Evolutionary conservation across 2,329 filamentous ascomycete species (phyloP).

Genomic region (Fusarium sp.): DNA sequence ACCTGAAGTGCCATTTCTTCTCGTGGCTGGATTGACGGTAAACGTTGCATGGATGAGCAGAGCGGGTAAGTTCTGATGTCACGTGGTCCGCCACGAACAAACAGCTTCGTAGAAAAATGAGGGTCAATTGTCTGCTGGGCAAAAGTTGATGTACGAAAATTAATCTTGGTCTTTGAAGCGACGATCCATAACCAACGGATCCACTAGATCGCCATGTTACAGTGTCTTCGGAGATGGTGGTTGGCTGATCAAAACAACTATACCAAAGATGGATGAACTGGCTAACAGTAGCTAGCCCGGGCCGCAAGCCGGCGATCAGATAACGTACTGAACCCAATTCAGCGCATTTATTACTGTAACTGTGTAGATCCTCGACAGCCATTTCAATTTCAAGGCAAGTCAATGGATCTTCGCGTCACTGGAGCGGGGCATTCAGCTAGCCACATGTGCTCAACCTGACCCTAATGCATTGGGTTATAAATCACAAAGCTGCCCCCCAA

Average conservation of each 20-base stretch:
- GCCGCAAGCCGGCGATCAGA: neutral
- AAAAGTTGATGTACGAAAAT: neutral
- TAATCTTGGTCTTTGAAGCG: accelerated
- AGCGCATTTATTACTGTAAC: neutral
- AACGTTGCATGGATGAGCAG: accelerated
- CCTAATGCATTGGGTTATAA: neutral
- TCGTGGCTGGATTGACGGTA: accelerated
- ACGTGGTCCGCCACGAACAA: neutral
- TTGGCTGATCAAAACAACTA: accelerated
- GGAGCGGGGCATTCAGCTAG: neutral
- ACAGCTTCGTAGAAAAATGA: neutral
- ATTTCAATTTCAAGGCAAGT: neutral
- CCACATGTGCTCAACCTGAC: neutral
- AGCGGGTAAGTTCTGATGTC: neutral
- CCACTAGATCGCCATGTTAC: neutral
- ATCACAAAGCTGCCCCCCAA: neutral
- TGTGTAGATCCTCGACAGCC: neutral
- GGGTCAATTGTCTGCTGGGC: neutral
- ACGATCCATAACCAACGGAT: neutral
- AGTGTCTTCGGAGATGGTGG: accelerated
- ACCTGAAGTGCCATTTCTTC: accelerated
- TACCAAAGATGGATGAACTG: neutral
- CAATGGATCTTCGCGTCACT: neutral
- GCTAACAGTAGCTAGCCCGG: neutral
- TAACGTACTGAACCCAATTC: neutral